Base-by-base conservation (phyloP, 2,329 filamentous ascomycete genomes). In the Coniochaeta ligniaria region DNA sequence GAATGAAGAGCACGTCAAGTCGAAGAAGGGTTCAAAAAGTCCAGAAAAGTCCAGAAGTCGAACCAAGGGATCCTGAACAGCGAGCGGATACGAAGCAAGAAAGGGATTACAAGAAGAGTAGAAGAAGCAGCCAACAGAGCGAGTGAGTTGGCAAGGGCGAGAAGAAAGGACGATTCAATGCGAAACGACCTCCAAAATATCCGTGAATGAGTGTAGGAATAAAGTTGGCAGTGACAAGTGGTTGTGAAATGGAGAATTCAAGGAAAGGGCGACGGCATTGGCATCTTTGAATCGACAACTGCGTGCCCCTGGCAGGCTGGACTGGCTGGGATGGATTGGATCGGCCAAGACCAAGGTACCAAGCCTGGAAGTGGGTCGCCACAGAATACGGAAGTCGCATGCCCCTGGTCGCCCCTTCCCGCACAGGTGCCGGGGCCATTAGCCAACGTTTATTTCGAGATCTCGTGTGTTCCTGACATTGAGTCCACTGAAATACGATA, bases 141-240 rank as follows among this genome's bases (percentile, higher is more conserved):
- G 61, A 63, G 62, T 63, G 62, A 61, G 60, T 60, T 59, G 62
- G 58, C 24, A 41, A 55, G 31, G 31, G 38, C 26, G 58, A 41
- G 58, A 45, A 56, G 41, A 50, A 63, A 61, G 45, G 47, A 55
- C 47, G 24, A 52, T 31, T 52, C 47, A 52, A 52, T 16, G 47
- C 12, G 47, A 52, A 26, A 17, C 47, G 47, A 31, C 47, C 47
- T 31, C 17, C 11, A 31, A 52, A 36, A 52, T 31, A 28, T 31
- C 47, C 47, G 43, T 52, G 47, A 52, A 52, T 17, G 47, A 52
- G 47, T 52, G 47, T 52, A 52, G 47, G 47, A 52, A 52, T 52
- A 31, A 31, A 52, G 47, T 52, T 52, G 47, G 47, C 47, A 52
- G 31, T 52, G 47, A 22, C 47, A 52, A 52, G 47, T 28, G 26